Percentiles rank a stretch among this genome's conserved stretches.
Evolutionary conservation across 768 basidiomycete species (phyloP).

Genomic region (Paxillus involutus): DNA sequence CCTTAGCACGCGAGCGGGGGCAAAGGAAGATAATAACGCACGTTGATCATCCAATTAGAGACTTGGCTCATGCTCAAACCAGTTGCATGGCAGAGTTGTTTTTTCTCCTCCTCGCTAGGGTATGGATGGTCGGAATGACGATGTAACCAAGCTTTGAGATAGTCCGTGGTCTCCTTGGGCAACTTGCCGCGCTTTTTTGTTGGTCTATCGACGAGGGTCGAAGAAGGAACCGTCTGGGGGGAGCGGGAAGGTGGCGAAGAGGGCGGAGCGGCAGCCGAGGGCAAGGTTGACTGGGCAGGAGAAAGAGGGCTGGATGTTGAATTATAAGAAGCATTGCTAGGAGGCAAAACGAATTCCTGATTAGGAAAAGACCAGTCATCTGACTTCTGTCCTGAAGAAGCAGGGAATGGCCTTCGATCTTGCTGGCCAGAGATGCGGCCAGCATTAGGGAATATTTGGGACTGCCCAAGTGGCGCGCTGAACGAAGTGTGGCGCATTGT

Average conservation of each 20-base stretch:
- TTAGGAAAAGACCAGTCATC: slow-evolving; percentile 71
- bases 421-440: slow-evolving; percentile 72
- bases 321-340: slow-evolving; percentile 24
- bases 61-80: slow-evolving; percentile 88
- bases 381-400: slow-evolving; percentile 52
- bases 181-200: slow-evolving; percentile 84
- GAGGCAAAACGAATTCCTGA: slow-evolving; percentile 52
- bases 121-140: slow-evolving; percentile 89
- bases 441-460: slow-evolving; percentile 64
- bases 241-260: slow-evolving; percentile 48
- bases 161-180: slow-evolving; percentile 89
- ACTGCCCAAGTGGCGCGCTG: slow-evolving; percentile 55
- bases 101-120: slow-evolving; percentile 89
- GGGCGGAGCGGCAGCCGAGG: slow-evolving; percentile 38
- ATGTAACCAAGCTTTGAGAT: slow-evolving; percentile 85
- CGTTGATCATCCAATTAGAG: slow-evolving; percentile 94
- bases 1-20: slow-evolving; percentile 12
- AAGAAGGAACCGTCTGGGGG: slow-evolving; percentile 49
- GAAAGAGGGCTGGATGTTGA: slow-evolving; percentile 38
- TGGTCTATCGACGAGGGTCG: slow-evolving; percentile 71
- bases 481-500: slow-evolving; percentile 67
- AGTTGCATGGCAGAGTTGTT: slow-evolving; percentile 82
- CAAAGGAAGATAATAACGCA: slow-evolving; percentile 36
- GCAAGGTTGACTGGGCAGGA: slow-evolving; percentile 37
- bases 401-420: slow-evolving; percentile 53